phyloP scores from a whole-genome alignment of 306 rosid genomes.

The Dryas alaskensis region DNA sequence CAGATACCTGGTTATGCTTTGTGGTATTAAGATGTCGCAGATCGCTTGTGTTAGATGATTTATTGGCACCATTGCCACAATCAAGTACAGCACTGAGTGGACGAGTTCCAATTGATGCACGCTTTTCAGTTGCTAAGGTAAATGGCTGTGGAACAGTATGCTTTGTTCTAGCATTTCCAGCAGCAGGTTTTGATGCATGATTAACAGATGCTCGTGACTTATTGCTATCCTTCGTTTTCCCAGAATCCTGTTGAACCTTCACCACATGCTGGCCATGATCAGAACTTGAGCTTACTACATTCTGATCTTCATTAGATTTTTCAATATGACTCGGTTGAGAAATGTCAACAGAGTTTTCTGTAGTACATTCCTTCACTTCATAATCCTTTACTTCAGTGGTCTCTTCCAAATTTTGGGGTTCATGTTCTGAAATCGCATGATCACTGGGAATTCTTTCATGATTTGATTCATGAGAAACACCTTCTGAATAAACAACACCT shows the following conservation, averaged over 20 bases:
- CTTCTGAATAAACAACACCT: constrained; percentile 58
- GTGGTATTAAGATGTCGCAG: constrained; percentile 42
- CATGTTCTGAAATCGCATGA: constrained; percentile 50
- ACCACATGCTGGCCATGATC: constrained; percentile 35
- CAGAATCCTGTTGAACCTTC: constrained; percentile 34
- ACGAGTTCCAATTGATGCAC: constrained; percentile 59
- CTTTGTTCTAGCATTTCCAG: constrained; percentile 59
- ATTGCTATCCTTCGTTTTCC: constrained; percentile 45
- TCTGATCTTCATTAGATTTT: constrained; percentile 40
- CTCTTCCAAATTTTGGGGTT: constrained; percentile 64
- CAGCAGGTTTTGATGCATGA: constrained; percentile 44
- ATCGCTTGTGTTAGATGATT: constrained; percentile 38
- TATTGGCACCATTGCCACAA: constrained; percentile 33
- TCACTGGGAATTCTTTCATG: constrained; percentile 42
- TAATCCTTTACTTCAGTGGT: constrained; percentile 70
- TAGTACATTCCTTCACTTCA: constrained; percentile 96
- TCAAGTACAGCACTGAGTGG: constrained; percentile 40
- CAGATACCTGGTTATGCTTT: constrained; percentile 73
- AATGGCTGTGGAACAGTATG: constrained; percentile 89
- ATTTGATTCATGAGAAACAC: constrained; percentile 47
- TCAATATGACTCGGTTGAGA: constrained; percentile 32
- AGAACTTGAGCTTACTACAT: constrained; percentile 31
- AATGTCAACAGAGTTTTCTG: constrained; percentile 57
- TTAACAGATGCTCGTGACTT: constrained; percentile 47
- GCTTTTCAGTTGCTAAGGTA: constrained; percentile 94